Base-by-base conservation (phyloP, 1,139 yeast genomes). In the Lodderomyces parapsilosis region DNA sequence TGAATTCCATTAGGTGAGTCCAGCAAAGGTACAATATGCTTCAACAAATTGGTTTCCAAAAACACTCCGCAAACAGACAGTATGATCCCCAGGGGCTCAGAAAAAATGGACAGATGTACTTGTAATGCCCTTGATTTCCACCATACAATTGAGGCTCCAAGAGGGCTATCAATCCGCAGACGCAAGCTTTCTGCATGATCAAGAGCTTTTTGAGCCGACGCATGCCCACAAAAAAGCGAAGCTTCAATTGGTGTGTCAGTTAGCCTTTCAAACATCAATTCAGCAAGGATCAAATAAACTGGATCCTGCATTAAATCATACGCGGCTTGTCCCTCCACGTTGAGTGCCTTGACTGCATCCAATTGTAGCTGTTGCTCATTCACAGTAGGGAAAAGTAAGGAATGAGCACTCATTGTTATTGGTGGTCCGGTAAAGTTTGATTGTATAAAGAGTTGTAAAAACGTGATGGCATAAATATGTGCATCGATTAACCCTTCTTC, bases 361-460 rank as follows among this genome's bases (percentile, higher is more conserved):
- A 45, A 30, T 40, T 70, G 74, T 13, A 71, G 43, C 5, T 48
- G 24, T 6, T 51, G 43, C 2, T 59, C 52, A 53, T 71, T 73
- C 20, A 63, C 51, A 1, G 50, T 51, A 1, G 63, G 56, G 46
- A 71, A 69, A 44, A 65, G 62, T 43, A 68, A 49, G 1, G 69
- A 65, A 2, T 60, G 55, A 2, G 70, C 56, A 2, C 63, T 64
- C 31, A 68, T 56, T 0, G 71, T 70, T 0, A 81, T 58, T 20
- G 74, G 73, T 1, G 98, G 98, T 3, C 98, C 98, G 0, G 96
- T 88, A 58, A 76, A 87, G 59, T 91, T 91, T 42, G 78, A 65
- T 58, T 89, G 96, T 18, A 86, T 66, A 57, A 86, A 91, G 1
- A 78, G 60, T 56, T 89, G 90, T 31, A 89, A 66, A 4, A 81